Base-by-base conservation (phyloP, 257 asterid genomes). In the Salvia miltiorrhiza region DNA sequence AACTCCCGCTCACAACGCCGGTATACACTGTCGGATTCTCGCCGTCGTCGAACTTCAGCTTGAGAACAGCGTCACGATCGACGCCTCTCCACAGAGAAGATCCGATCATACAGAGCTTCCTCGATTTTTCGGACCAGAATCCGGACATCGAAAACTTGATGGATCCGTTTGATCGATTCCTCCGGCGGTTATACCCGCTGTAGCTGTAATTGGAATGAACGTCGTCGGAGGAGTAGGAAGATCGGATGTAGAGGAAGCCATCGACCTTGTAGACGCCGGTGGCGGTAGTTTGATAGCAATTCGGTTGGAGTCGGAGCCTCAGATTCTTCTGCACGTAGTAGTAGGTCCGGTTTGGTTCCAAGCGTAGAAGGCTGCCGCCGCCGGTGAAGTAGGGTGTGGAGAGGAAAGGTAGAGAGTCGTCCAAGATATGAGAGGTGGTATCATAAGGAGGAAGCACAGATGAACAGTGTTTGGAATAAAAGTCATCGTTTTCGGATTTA, bases 21-120 rank as follows among this genome's bases (percentile, higher is more conserved):
- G 82, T 77, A 24, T 69, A 26, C 9, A 90, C 26, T 28, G 67
- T 71, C 1, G 92, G 70, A 33, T 74, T 62, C 67, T 74, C 71
- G 2, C 10, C 41, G n/a, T 47, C 55, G 1, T 65, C 77, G 21
- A 54, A 82, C 3, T 66, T 75, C 3, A 90, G 66, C 80, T 85
- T 82, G 9, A 90, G 80, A 65, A 85, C 89, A 73, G 79, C 87
- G 7, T 67, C 77, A 16, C 79, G 79, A 57, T 78, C 37, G 10
- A 69, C 9, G n/a, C 45, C n/a, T 14, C 59, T 65, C 52, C 84
- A 47, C 60, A 76, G 16, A 30, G 77, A 82, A 1, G 81, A 70
- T 21, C 94, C 93, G n/a, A 85, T 79, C 94, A 83, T 76, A 55
- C 97, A 90, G 17, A 88, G 82, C 81, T 81, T 86, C 78, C 81